Percentiles rank a stretch among this genome's conserved stretches.
phyloP scores from a whole-genome alignment of 139 green algal species.

The Marvania coccoides region DNA sequence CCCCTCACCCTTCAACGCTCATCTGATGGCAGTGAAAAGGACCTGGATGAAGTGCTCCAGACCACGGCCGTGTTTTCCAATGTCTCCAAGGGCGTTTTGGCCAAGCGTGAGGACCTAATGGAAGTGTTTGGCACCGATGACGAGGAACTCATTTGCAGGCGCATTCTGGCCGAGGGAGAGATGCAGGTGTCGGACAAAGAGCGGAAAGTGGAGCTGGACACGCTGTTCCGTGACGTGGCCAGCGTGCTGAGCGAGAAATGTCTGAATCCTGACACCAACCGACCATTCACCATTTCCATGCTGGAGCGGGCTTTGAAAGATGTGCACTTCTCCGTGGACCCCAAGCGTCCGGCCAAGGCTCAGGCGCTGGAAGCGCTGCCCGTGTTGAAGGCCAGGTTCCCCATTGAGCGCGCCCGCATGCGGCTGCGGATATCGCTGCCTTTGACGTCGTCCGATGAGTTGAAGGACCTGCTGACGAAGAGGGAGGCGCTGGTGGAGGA shows the following conservation, averaged over 20 bases:
- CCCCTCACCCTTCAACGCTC: neutral
- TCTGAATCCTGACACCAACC: slow-evolving; percentile 82
- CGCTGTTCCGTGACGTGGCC: slow-evolving; percentile 83
- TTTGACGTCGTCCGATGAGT: slow-evolving; percentile 23
- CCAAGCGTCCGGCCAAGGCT: slow-evolving; percentile 85
- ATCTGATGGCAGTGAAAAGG: slow-evolving; percentile 76
- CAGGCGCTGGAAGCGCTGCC: slow-evolving; percentile 83
- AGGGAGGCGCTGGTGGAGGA: slow-evolving; percentile 20
- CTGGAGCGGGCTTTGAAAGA: slow-evolving; percentile 90
- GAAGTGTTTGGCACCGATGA: slow-evolving; percentile 88
- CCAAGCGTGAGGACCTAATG: slow-evolving; percentile 81
- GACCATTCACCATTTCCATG: slow-evolving; percentile 90
- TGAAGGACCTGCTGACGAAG: slow-evolving; percentile 26
- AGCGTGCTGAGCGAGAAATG: slow-evolving; percentile 75
- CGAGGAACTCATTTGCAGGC: slow-evolving; percentile 67
- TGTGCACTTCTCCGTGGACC: slow-evolving; percentile 89
- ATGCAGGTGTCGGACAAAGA: slow-evolving; percentile 96
- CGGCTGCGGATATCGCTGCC: slow-evolving; percentile 60
- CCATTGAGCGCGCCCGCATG: slow-evolving; percentile 91
- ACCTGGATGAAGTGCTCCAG: slow-evolving; percentile 97
- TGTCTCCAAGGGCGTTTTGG: slow-evolving; percentile 90
- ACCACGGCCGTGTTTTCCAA: slow-evolving; percentile 89
- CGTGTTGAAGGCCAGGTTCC: slow-evolving; percentile 67
- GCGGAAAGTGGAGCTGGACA: slow-evolving; percentile 72
- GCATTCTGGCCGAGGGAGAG: slow-evolving; percentile 88